Percentiles rank a stretch among this genome's conserved stretches.
Evolutionary conservation across 306 rosid species (phyloP).

Genomic region (Medicago ruthenica): DNA sequence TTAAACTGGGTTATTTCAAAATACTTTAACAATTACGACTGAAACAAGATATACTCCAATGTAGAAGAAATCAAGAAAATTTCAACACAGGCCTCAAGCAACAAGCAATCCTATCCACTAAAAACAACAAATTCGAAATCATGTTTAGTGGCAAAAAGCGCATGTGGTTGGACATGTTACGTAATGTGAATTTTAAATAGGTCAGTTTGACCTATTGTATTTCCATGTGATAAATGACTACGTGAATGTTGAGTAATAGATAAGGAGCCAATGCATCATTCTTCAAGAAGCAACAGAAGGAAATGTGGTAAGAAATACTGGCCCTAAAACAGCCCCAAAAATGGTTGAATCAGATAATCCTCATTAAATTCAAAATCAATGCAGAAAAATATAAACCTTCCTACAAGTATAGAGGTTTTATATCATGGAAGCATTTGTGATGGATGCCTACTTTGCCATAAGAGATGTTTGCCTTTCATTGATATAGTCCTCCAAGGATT

Average conservation of each 20-base stretch:
- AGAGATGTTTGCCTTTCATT: slow-evolving; percentile 7
- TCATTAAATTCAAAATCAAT: slow-evolving; percentile 8
- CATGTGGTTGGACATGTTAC: background rate
- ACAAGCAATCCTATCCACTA: slow-evolving; percentile 1
- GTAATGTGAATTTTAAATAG: slow-evolving; percentile 4
- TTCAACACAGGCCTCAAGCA: slow-evolving; percentile 5
- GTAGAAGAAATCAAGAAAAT: slow-evolving; percentile 1
- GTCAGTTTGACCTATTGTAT: background rate
- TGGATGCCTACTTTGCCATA: background rate
- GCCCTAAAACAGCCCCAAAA: slow-evolving; percentile 17
- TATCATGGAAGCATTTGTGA: background rate
- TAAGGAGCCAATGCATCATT: slow-evolving; percentile 9
- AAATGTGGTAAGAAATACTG: background rate
- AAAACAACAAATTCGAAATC: slow-evolving; percentile 8
- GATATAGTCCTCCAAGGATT: slow-evolving; percentile 27
- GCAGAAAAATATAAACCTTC: slow-evolving; percentile 1
- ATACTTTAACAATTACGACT: slow-evolving; percentile 22
- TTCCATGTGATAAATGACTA: slow-evolving; percentile 2
- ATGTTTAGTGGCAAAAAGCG: slow-evolving; percentile 3
- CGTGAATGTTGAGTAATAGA: slow-evolving; percentile 32
- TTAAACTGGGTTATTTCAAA: slow-evolving; percentile 28
- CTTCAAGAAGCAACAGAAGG: slow-evolving; percentile 1
- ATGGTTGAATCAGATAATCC: slow-evolving; percentile 24
- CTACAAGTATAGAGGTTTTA: slow-evolving; percentile 9
- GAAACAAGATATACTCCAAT: slow-evolving; percentile 30